Base-by-base conservation (phyloP, 2,329 filamentous ascomycete species). In the Diplodia corticola region DNA sequence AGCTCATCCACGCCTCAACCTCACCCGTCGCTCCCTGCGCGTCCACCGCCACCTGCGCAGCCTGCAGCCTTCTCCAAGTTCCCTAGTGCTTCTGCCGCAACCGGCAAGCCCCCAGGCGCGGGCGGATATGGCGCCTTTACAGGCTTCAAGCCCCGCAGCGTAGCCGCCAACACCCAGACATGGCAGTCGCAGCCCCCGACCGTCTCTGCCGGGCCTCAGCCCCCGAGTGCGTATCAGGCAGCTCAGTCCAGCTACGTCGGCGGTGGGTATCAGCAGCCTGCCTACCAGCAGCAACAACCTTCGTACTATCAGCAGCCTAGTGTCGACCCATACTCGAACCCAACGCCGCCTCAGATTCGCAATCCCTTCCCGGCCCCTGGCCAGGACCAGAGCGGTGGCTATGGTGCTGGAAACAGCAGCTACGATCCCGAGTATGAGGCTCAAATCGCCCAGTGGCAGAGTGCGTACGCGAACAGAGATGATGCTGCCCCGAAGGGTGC, bases 371-470 rank as follows among this genome's bases (percentile, higher is more conserved):
- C 89, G 12, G 83, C 85, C 15, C 89, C 90, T 24, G 83, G 82
- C 68, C 79, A 81, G 71, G 17, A 17, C n/a, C 55, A 46, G 17
- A 68, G 75, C 72, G 71, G 70, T 71, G 71, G 76, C 73, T 69
- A 75, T 70, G 71, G 73, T 60, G 72, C 69, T 69, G 67, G 76
- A 72, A 68, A 79, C 76, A 74, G 74, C 33, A 79, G 77, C 35
- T 77, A 85, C 61, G 87, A 97, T 73, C 88, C 92, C 3, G 92
- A 97, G 71, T 90, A 92, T 82, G 92, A 95, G 67, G 92, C 92
- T 33, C 92, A 96, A 77, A 93, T 97, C 68, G 93, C 93, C 57
- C 91, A 96, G 78, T 97, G 94, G 92, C 93, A 96, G 79, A 94
- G 90, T 78, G 92, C 93, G 28, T 97, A 97, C 78, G 86, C 88